Conservation (phyloP, 106 monocot genomes). For the Dendrobium chrysotoxum region DNA sequence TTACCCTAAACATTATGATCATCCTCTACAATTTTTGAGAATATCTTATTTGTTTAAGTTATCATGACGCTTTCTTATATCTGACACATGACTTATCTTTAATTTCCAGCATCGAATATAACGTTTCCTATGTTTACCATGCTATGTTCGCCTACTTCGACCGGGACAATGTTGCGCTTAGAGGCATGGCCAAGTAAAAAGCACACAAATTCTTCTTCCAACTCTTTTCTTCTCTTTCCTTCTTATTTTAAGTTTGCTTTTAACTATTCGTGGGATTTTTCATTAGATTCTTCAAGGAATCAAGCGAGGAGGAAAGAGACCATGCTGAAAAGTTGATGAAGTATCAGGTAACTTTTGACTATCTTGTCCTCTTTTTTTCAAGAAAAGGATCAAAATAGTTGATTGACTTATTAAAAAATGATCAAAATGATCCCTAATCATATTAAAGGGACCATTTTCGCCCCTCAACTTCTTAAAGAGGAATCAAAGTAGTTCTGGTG, state of each 20-base stretch:
- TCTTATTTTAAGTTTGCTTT: not conserved
- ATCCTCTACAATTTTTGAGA: not conserved
- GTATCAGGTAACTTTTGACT: slow-evolving; percentile 27
- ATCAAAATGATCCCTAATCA: no score
- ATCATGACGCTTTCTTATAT: not conserved
- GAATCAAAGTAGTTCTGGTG: no score
- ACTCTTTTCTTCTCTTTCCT: not conserved
- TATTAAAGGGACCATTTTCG: no score
- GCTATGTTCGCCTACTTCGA: slow-evolving; percentile 83
- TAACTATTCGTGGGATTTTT: not conserved
- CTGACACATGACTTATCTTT: not conserved
- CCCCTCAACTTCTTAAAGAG: no score
- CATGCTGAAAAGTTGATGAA: slow-evolving; percentile 56
- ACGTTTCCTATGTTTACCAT: slow-evolving; percentile 58
- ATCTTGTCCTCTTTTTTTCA: not conserved
- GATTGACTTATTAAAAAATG: no score
- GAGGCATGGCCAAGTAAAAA: slow-evolving; percentile 62
- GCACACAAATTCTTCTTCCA: not conserved
- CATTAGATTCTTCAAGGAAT: slow-evolving; percentile 18
- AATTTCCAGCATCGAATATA: slow-evolving; percentile 60
- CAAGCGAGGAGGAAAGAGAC: slow-evolving; percentile 43
- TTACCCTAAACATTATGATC: not conserved
- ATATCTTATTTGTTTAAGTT: not conserved
- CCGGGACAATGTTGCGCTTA: slow-evolving; percentile 66
- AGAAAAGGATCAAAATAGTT: no score